Evolutionary conservation across 2,329 filamentous ascomycete species (phyloP).

Genomic region (Calonectria naviculata): DNA sequence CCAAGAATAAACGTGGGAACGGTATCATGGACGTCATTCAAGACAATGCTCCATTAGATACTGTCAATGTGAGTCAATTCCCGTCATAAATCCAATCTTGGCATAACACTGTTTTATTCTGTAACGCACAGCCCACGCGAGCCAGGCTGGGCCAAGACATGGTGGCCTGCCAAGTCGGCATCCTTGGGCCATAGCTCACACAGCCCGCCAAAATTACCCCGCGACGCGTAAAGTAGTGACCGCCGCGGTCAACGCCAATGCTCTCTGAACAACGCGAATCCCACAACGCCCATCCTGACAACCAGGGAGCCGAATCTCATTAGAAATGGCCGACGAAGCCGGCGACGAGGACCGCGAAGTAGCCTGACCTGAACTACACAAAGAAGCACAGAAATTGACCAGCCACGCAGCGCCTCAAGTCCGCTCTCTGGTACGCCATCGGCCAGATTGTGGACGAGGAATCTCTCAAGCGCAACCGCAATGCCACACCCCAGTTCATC

Average conservation of each 20-base stretch:
- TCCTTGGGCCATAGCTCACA: neutral
- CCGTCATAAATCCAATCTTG: neutral
- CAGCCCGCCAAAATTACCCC: conserved; percentile 16
- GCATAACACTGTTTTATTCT: neutral
- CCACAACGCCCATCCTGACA: neutral
- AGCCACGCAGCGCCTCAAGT: conserved; percentile 76
- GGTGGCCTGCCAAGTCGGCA: neutral
- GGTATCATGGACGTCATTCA: neutral
- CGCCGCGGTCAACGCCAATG: neutral
- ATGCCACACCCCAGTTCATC: conserved; percentile 93
- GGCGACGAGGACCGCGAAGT: conserved; percentile 51
- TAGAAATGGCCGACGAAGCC: conserved; percentile 46
- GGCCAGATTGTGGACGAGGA: conserved; percentile 92
- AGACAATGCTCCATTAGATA: neutral
- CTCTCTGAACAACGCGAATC: neutral
- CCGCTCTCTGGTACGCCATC: conserved; percentile 85
- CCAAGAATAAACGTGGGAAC: too few relatives aligned
- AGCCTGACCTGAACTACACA: neutral
- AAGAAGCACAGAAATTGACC: neutral
- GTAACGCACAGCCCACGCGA: neutral
- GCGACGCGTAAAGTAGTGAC: conserved; percentile 11
- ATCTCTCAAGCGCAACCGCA: conserved; percentile 70
- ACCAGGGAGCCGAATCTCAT: neutral
- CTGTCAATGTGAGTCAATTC: neutral
- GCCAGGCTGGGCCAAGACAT: neutral